A percentile compares a stretch with the other conserved stretches of the same genome.
Evolutionary conservation across 2,329 filamentous ascomycete species (phyloP).

Genomic region (Pseudocercospora musae): DNA sequence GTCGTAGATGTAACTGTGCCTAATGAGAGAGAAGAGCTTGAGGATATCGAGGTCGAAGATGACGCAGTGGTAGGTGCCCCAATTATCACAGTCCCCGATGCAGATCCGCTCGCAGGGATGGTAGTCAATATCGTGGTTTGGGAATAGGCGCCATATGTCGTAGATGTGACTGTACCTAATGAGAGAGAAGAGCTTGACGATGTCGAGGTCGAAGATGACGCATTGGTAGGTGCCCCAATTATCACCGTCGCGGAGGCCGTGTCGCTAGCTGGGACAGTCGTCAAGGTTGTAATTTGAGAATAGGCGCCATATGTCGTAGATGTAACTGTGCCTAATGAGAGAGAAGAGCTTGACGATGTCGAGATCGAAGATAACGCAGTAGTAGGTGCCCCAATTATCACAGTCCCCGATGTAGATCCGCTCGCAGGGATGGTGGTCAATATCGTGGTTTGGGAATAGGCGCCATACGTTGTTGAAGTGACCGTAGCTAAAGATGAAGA

Average conservation of each 20-base stretch:
- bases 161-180: neutral
- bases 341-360: neutral
- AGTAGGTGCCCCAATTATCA: neutral
- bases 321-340: neutral
- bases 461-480: neutral
- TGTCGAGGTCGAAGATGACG: neutral
- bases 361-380: neutral
- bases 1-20: neutral
- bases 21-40: neutral
- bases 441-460: neutral
- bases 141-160: neutral
- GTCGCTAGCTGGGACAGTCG: neutral
- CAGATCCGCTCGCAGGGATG: neutral
- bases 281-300: neutral
- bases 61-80: neutral
- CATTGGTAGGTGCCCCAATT: neutral
- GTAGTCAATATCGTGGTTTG: neutral
- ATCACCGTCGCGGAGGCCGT: neutral
- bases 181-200: neutral
- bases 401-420: neutral
- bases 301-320: neutral
- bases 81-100: neutral
- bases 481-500: neutral
- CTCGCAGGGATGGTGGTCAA: conserved; percentile 4
- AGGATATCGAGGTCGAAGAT: neutral